A percentile compares a stretch with the other conserved stretches of the same genome.
Evolutionary conservation across 202 grass and related monocot species (phyloP).

Genomic region (Schoenoplectus triqueter): DNA sequence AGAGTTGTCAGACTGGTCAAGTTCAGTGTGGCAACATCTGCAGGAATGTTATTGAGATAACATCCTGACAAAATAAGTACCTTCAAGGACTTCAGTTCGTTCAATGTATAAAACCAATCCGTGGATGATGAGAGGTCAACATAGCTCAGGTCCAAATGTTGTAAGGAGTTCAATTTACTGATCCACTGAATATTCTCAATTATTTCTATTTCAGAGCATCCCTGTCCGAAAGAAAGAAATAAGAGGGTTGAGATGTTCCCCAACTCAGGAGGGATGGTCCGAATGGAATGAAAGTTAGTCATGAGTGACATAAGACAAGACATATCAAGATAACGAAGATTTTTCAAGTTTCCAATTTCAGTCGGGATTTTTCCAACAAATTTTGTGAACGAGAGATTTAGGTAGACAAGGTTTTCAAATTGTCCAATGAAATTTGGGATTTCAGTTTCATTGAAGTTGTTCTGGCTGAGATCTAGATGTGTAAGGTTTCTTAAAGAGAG

Average conservation of each 20-base stretch:
- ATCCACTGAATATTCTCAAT: slow-evolving; percentile 36
- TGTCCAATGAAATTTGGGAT: slow-evolving; percentile 43
- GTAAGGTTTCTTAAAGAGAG: slow-evolving; percentile 28
- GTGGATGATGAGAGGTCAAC: slow-evolving; percentile 17
- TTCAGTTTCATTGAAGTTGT: background rate
- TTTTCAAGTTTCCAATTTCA: slow-evolving; percentile 44
- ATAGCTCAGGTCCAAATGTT: slow-evolving; percentile 44
- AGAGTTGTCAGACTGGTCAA: slow-evolving; percentile 39
- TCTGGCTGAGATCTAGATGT: slow-evolving; percentile 19
- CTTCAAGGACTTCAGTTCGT: slow-evolving; percentile 39
- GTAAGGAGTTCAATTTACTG: slow-evolving; percentile 35
- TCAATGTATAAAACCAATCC: slow-evolving; percentile 48
- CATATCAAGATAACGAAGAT: slow-evolving; percentile 47
- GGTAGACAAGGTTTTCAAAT: slow-evolving; percentile 34
- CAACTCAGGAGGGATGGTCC: slow-evolving; percentile 27
- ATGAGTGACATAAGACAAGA: background rate
- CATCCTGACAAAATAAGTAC: slow-evolving; percentile 38
- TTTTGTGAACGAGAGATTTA: slow-evolving; percentile 39
- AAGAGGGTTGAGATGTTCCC: slow-evolving; percentile 45
- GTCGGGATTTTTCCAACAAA: slow-evolving; percentile 37
- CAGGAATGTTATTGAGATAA: slow-evolving; percentile 42
- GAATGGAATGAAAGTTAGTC: background rate
- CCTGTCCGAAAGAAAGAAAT: slow-evolving; percentile 31
- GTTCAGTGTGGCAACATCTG: slow-evolving; percentile 38
- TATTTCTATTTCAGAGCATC: background rate